Evolutionary conservation across 139 green algal species (phyloP), one percentile per base, ranked within the genome.

Genomic region (Chlorella ohadii): DNA sequence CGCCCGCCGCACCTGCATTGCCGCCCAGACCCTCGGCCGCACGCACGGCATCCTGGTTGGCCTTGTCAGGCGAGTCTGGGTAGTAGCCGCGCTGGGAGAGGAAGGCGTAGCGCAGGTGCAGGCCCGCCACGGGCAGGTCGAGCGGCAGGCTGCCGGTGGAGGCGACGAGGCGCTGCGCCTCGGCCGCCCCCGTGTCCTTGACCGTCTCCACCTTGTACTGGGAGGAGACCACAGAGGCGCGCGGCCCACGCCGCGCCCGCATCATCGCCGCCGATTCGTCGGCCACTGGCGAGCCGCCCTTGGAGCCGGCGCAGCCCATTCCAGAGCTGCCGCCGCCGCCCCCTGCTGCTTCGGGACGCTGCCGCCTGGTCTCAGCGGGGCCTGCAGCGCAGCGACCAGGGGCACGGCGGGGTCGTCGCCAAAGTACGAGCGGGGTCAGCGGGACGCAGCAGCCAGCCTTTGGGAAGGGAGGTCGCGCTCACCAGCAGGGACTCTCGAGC

Each of bases 81-180:
- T 99, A 99, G 84, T 94, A 97, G 4, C 97, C 97, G 0, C 95
- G 80, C 85, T 96, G 93, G 72, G 84, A 95, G 55, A 97, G 87
- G 70, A 92, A 98, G 0, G 96, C 95, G 81, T 96, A 98, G 2
- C 87, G 82, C 38, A 86, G 3, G 22, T 36, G 31, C 27, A 61
- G 31, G 68, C 68, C 57, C 19, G 38, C 28, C 7, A 28, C 16
- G 1, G 70, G 70, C 68, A 72, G 38, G 20, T 17, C 36, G n/a
- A 79, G 28, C 17, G 41, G 25, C 6, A 64, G n/a, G 28, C 31
- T 80, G 68, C 80, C 80, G 70, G 63, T 47, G 39, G 66, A 73
- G 36, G 68, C 70, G 0, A 80, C 36, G 16, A 63, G n/a, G 25
- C 80, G 68, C 36, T 78, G 66, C 19, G 41, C 79, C 31, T 84